Evolutionary conservation across 139 green algal species (phyloP).

Genomic region (Marvania coccoides): DNA sequence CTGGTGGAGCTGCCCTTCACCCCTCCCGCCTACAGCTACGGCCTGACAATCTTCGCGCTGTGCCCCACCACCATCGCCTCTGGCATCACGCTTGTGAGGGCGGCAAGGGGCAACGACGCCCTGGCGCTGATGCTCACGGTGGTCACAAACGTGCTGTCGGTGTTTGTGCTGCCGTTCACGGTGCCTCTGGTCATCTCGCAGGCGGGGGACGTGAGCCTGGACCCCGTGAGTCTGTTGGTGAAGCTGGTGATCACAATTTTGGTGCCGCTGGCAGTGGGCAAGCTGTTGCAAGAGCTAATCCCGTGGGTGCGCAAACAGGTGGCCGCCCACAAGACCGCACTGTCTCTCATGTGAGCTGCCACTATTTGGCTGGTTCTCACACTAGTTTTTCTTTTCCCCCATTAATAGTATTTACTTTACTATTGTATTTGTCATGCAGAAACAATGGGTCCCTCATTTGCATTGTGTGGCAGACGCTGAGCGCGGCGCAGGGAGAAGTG

Average conservation of each 20-base stretch:
- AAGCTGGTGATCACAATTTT: constrained; percentile 32
- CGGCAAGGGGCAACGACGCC: constrained; percentile 8
- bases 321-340: background rate
- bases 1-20: constrained; percentile 36
- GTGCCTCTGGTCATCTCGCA: constrained; percentile 42
- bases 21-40: constrained; percentile 48
- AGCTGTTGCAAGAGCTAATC: background rate
- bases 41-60: constrained; percentile 71
- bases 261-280: constrained; percentile 48
- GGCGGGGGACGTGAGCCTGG: background rate
- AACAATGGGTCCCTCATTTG: constrained; percentile 15
- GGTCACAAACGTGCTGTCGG: constrained; percentile 65
- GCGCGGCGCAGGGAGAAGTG: constrained; percentile 22
- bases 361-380: no score
- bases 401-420: no score
- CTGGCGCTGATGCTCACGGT: constrained; percentile 78
- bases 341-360: background rate
- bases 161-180: constrained; percentile 57
- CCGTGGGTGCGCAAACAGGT: background rate
- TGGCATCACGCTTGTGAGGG: constrained; percentile 37
- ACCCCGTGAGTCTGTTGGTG: constrained; percentile 20
- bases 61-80: constrained; percentile 78
- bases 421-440: no score
- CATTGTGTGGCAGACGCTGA: constrained; percentile 61
- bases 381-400: no score